Conservation (phyloP, 495 filamentous ascomycete genomes). For the Cercophora samala region DNA sequence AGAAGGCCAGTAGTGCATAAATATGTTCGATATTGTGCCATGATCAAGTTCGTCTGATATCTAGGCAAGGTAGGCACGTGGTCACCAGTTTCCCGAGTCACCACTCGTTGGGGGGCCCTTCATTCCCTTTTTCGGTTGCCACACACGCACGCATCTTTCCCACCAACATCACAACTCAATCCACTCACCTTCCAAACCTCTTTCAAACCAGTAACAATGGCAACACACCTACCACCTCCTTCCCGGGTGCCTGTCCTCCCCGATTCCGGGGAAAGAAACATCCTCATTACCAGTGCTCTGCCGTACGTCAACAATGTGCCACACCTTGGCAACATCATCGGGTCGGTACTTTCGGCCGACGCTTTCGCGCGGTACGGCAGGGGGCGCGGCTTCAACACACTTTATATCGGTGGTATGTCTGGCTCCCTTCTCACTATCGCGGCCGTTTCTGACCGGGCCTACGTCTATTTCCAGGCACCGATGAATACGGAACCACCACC, state of each 20-base stretch:
- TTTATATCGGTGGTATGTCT: conserved; percentile 49
- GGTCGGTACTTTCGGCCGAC: conserved; percentile 63
- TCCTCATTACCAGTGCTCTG: conserved; percentile 59
- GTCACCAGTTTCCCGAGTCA: too few relatives aligned
- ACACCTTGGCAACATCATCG: conserved; percentile 86
- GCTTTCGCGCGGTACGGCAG: conserved; percentile 50
- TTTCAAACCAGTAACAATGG: too few relatives aligned
- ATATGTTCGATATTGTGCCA: too few relatives aligned
- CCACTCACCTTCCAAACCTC: too few relatives aligned
- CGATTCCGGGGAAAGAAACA: conserved; percentile 42
- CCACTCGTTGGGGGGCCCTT: too few relatives aligned
- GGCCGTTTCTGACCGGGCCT: background rate
- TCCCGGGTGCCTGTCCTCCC: conserved; percentile 34
- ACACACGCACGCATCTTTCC: too few relatives aligned
- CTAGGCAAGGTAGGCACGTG: too few relatives aligned
- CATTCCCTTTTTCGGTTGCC: too few relatives aligned
- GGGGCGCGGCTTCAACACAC: conserved; percentile 40
- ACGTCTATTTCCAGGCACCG: conserved; percentile 1
- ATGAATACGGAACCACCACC: conserved; percentile 69
- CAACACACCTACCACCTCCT: too few relatives aligned
- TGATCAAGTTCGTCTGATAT: too few relatives aligned
- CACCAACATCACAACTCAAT: too few relatives aligned
- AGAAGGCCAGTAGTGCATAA: too few relatives aligned
- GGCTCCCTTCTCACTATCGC: background rate
- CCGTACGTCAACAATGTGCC: conserved; percentile 93